Conservation (phyloP, 805 yeast genomes). For the Danielia reshetovae region DNA sequence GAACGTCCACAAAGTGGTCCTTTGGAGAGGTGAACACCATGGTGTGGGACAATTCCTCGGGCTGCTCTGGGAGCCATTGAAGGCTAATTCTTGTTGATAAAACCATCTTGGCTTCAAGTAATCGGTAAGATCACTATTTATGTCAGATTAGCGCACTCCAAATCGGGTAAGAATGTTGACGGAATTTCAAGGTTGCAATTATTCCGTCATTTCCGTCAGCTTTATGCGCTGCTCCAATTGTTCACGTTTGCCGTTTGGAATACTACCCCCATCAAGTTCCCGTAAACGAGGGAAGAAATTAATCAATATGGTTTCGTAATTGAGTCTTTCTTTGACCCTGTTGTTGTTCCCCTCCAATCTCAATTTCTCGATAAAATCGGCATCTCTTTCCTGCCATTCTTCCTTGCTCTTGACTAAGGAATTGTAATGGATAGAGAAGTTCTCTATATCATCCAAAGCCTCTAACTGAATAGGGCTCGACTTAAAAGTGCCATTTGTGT, state of each 20-base stretch:
- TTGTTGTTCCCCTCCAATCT: conserved; percentile 15
- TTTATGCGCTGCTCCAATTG: conserved; percentile 1
- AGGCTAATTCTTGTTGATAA: conserved; percentile 48
- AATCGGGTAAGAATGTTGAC: no score
- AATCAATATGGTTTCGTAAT: conserved; percentile 33
- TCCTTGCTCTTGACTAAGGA: conserved; percentile 32
- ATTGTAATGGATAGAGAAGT: conserved; percentile 44
- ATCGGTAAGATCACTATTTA: no score
- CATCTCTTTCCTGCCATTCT: conserved; percentile 41
- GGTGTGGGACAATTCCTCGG: conserved; percentile 45
- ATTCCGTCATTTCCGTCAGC: not conserved
- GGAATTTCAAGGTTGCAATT: not conserved
- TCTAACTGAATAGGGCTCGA: conserved; percentile 41
- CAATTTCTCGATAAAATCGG: conserved; percentile 23
- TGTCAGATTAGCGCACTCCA: no score
- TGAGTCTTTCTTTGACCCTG: conserved; percentile 21
- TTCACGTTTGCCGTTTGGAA: conserved; percentile 13
- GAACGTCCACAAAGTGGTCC: conserved; percentile 46
- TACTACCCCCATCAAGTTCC: conserved; percentile 34
- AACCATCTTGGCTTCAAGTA: conserved; percentile 21
- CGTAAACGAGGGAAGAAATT: conserved; percentile 30
- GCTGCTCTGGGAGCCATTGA: conserved; percentile 46
- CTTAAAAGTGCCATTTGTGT: conserved; percentile 1
- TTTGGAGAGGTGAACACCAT: conserved; percentile 44
- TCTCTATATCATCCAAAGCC: conserved; percentile 49